Base-by-base conservation (phyloP, 225 moss, liverwort and hornwort genomes). In the Climacium dendroides region DNA sequence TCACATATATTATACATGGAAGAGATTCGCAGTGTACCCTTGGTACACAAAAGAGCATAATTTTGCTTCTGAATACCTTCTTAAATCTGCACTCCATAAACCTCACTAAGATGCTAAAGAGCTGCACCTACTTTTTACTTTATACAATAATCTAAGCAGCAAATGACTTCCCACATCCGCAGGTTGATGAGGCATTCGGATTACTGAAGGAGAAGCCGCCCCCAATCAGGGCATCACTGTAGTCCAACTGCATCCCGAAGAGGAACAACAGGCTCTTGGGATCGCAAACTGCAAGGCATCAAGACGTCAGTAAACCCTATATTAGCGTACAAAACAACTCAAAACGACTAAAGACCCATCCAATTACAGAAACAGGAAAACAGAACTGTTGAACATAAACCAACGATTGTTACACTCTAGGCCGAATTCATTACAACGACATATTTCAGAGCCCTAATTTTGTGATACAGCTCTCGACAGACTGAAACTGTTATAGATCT, bases 181-280 rank as follows among this genome's bases (percentile, higher is more conserved):
- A 99, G 35, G 97, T 96, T 83, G 98, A 97, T 2, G 95, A 93
- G 63, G 98, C 98, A 85, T 99, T 99, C 59, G 98, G 98, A 62
- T 99, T 99, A 90, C 95, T 97, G 91, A 99, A 99, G 52, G 98
- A 92, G 91, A 99, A 99, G 34, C 98, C 98, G 53, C 98, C 98
- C 58, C 98, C 98, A 85, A 99, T 99, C 87, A 99, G 89, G 7
- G 98, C 98, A 82, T 97, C 97, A 86, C 98, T 99, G 83, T 99
- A 99, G 84, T 99, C 98, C 88, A 99, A 90, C 84, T 96, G 97
- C 98, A 99, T 97, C 73, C 97, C 98, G 78, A 90, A 99, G 34
- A 99, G 92, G 76, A 96, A 99, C 53, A 99, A 91, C 88, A 99
- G 88, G 90, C 98, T 99, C 89, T 99, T 99, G n/a, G 98, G 98